Conservation (phyloP, 768 basidiomycete genomes). For the Lepiota venenata region DNA sequence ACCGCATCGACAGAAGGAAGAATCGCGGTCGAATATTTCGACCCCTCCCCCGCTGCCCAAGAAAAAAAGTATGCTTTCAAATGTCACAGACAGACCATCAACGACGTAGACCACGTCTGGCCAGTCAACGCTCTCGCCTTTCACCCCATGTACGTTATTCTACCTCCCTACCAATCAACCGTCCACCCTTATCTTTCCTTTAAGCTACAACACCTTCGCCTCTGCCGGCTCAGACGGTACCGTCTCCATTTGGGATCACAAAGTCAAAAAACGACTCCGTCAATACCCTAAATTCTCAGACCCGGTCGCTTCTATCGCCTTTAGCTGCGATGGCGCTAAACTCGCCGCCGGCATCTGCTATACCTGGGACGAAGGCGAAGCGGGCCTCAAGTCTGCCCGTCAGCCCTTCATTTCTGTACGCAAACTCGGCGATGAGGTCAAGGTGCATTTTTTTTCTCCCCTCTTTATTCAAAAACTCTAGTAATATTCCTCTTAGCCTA, state of each 20-base stretch:
- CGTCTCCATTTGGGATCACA: constrained; percentile 97
- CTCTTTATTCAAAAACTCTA: not conserved
- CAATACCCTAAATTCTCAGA: constrained; percentile 81
- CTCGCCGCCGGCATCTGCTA: constrained; percentile 85
- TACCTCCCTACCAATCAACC: not conserved
- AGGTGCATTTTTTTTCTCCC: constrained; percentile 22
- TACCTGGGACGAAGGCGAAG: constrained; percentile 87
- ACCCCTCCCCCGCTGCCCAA: constrained; percentile 72
- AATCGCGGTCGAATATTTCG: constrained; percentile 97
- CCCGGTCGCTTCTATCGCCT: constrained; percentile 76
- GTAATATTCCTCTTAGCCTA: not conserved
- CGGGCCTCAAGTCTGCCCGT: constrained; percentile 61
- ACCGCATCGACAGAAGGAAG: constrained; percentile 93
- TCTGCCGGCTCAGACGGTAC: constrained; percentile 94
- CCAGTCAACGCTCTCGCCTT: constrained; percentile 95
- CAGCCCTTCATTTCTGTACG: constrained; percentile 60
- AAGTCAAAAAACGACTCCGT: constrained; percentile 90
- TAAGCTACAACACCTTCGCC: constrained; percentile 88
- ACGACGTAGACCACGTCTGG: constrained; percentile 93
- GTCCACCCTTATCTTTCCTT: not conserved
- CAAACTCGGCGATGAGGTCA: constrained; percentile 74
- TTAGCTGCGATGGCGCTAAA: constrained; percentile 79
- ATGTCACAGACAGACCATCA: constrained; percentile 88
- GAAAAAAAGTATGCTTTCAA: constrained; percentile 94
- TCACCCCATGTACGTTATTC: constrained; percentile 67